These are phyloP conservation scores for Phylloporus arenicola DNA, from an alignment of 768 basidiomycete species.

Conservation along the genomic window DNA sequence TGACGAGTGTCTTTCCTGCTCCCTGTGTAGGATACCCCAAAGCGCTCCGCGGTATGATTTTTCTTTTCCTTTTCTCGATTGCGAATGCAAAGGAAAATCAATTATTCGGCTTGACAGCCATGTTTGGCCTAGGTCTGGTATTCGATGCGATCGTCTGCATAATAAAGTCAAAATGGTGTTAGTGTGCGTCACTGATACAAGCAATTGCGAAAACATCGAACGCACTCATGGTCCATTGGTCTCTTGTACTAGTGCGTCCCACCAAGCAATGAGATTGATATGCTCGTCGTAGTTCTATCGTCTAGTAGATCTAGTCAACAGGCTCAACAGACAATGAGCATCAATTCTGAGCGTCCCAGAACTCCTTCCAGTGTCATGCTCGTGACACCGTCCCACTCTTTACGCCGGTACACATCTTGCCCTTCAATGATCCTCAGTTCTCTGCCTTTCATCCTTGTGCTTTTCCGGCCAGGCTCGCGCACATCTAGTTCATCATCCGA, in stretches of 20 bases:
- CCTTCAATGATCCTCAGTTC: constrained; percentile 83
- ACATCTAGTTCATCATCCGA: constrained; percentile 78
- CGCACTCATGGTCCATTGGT: too few species aligned
- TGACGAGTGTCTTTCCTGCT: not conserved
- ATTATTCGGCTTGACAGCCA: not conserved
- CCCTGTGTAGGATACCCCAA: too few species aligned
- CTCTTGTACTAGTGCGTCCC: too few species aligned
- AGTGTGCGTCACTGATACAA: too few species aligned
- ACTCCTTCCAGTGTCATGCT: constrained; percentile 30
- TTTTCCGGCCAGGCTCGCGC: constrained; percentile 55
- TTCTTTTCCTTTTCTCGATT: not conserved
- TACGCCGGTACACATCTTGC: constrained; percentile 57
- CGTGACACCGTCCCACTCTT: constrained; percentile 29
- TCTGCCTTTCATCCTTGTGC: constrained; percentile 73
- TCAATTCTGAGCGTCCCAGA: constrained; percentile 25
- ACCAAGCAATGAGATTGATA: not conserved
- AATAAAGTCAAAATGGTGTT: not conserved
- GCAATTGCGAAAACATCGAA: too few species aligned
- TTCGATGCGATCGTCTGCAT: not conserved
- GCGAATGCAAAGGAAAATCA: not conserved
- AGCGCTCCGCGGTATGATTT: not conserved
- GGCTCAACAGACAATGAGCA: not conserved
- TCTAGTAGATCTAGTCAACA: not conserved
- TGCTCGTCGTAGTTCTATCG: not conserved
- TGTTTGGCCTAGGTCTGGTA: not conserved